Conservation (phyloP, 208 protist species). For the Acanthamoeba polyphaga region DNA sequence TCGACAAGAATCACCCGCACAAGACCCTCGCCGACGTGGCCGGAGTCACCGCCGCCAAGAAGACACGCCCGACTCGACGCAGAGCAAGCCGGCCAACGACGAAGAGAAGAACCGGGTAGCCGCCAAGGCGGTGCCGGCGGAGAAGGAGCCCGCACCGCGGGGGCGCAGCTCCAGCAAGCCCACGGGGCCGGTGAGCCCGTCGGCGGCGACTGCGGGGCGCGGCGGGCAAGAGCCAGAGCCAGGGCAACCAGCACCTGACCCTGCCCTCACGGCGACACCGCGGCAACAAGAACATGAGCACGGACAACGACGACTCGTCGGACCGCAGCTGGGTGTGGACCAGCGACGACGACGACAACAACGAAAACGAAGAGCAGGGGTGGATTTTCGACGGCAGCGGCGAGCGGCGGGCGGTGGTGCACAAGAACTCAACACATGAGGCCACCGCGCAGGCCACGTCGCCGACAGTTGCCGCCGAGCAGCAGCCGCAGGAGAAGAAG, state of each 20-base stretch:
- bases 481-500: background rate
- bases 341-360: background rate
- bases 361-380: background rate
- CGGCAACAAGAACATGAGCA: no score
- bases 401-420: background rate
- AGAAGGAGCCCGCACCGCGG: no score
- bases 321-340: conserved; percentile 7
- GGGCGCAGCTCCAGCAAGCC: no score
- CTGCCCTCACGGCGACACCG: no score
- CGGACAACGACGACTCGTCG: background rate
- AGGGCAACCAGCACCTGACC: background rate
- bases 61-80: no score
- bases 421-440: background rate
- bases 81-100: no score
- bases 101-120: no score
- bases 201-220: background rate
- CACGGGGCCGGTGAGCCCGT: no score
- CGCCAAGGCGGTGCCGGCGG: no score
- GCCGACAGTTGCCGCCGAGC: no score
- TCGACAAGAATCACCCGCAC: background rate
- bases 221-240: background rate
- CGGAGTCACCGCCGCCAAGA: no score
- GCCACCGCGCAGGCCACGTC: background rate
- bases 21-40: no score
- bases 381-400: conserved; percentile 4